Base-by-base conservation (phyloP, 176 grass and related monocot genomes). In the Areca catechu region DNA sequence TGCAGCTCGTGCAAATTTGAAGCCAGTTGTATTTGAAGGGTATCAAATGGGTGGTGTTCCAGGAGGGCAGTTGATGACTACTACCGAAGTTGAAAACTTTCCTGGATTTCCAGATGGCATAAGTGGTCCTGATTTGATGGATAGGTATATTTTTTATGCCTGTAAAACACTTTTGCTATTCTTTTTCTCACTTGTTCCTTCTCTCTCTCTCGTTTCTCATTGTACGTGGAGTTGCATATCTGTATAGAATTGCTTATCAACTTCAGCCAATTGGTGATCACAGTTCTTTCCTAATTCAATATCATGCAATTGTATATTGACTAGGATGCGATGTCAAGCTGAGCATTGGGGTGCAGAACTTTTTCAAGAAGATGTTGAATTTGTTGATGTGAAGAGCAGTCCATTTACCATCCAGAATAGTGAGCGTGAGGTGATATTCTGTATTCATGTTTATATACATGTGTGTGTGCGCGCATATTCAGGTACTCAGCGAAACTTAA, bases 21-120 rank as follows among this genome's bases (percentile, higher is more conserved):
- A 98, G 22, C 93, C 93, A 7, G 60, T 98, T 23, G 84, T 98
- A 4, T 98, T 97, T 60, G 93, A 98, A 80, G 93, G 93, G 0
- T 98, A 80, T 69, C 93, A 92, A 74, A 69, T 88, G 27, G 93
- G 93, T 21, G 93, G 93, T n/a, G 81, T 88, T 56, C 93, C 93
- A 3, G 93, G 93, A 48, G 93, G 93, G 14, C 93, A 98, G 79
- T 67, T 98, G 18, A 98, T 98, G 93, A 98, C 93, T 57, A 98
- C 93, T 19, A 98, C 81, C n/a, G 93, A 98, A 59, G 93, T 98
- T 61, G 93, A 98, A 66, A 98, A 98, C 49, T 98, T 92, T 61
- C 93, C 93, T 20, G 93, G 93, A 0, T 97, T 97, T 71, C 87
- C 93, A 0, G 93, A 97, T 0, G 93, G 93, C 27, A 83, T 97